phyloP scores from a whole-genome alignment of 192 early-diverging fungal species.

The Backusella macrospora region DNA sequence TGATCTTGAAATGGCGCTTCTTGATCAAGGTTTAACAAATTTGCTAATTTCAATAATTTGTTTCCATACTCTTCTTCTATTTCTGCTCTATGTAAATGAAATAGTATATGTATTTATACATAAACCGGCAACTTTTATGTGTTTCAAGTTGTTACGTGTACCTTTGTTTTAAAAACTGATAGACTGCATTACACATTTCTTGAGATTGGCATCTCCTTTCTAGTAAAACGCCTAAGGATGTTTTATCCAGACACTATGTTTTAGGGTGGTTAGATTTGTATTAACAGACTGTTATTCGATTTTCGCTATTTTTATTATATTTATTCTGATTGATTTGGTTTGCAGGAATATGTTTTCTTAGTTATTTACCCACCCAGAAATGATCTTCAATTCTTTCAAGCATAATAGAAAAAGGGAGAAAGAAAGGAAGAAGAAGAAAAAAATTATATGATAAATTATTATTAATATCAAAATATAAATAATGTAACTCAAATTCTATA shows the following conservation, averaged over 20 bases:
- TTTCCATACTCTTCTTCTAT: conserved; percentile 77
- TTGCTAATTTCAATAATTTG: conserved; percentile 47
- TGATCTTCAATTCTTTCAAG: too few species aligned
- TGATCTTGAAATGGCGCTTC: conserved; percentile 37
- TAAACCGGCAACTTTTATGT: too few species aligned
- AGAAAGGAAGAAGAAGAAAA: too few species aligned
- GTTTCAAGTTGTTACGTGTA: neutral
- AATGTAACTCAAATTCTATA: too few species aligned
- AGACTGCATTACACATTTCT: neutral
- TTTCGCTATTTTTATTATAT: neutral
- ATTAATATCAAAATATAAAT: too few species aligned
- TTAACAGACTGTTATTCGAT: too few species aligned
- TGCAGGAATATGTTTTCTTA: too few species aligned
- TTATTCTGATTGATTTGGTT: neutral
- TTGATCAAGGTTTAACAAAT: conserved; percentile 14
- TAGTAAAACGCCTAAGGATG: neutral
- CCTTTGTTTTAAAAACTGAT: neutral
- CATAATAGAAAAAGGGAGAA: too few species aligned
- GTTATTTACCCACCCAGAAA: too few species aligned
- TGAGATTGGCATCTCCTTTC: neutral
- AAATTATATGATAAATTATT: too few species aligned
- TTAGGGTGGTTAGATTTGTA: neutral
- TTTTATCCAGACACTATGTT: neutral
- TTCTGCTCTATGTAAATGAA: conserved; percentile 45
- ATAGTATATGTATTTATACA: too few species aligned